Base-by-base conservation (phyloP, 352 stramenopile genomes). In the Globisporangium middletonii region DNA sequence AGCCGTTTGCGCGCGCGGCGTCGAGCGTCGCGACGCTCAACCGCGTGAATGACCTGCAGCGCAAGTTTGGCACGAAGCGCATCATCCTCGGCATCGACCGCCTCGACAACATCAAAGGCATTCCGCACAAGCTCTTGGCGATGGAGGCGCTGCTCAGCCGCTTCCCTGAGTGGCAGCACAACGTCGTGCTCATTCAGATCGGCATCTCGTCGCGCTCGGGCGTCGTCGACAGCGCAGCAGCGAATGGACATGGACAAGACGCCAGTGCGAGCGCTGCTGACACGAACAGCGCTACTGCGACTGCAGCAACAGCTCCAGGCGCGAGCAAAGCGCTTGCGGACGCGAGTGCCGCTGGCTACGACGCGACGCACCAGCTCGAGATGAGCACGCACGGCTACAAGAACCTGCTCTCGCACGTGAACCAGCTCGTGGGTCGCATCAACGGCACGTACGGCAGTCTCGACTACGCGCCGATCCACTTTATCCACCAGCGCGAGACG, bases 141-240 rank as follows among this genome's bases (percentile, higher is more conserved):
- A 91, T 97, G 68, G 88, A 97, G 55, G 69, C 79, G 51, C 74
- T 96, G 45, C 63, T 97, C n/a, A 80, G 77, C 27, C 69, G 77
- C 0, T 93, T 94, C 61, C 87, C 88, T 13, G 83, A 98, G 57
- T 98, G 89, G 89, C 82, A 94, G 44, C 89, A 95, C 49, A 98
- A 98, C 69, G 90, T 98, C 43, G 92, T 97, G 18, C 65, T 98
- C 28, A 90, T 98, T 49, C 93, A 98, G 69, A 97, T 99, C 57
- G 95, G 94, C n/a, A 97, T 99, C 47, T 97, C 92, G 9, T 94
- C 83, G 8, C 71, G 82, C n/a, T 71, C 70, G 4, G 62, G 52
- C 3, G 73, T 77, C 9, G 71, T 81, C 30, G 75, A 85, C 6
- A 64, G 30, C 4, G 42, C 50, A 7, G 46, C 46, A 7, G 6